Conservation (phyloP, 2,329 filamentous ascomycete species). For the Diaporthe aspalathi region DNA sequence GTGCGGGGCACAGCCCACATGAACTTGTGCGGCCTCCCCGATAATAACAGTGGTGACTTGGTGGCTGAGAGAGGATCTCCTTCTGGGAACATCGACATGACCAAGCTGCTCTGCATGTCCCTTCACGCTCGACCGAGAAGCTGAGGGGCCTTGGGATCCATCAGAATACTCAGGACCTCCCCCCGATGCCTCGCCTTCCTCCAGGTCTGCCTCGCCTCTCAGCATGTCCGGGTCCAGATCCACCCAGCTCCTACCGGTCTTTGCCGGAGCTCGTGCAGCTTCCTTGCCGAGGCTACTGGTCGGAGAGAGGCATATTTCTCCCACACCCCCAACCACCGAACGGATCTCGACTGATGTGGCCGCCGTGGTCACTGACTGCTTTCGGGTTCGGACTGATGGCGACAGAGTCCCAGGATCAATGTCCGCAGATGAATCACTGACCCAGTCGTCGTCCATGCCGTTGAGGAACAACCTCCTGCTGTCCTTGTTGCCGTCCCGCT, state of each 20-base stretch:
- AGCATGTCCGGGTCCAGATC: conserved; percentile 42
- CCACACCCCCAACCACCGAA: conserved; percentile 33
- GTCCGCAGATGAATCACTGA: conserved; percentile 48
- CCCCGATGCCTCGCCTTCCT: background rate
- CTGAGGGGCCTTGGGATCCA: background rate
- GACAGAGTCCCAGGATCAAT: conserved; percentile 42
- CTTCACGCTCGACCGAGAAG: background rate
- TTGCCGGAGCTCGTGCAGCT: conserved; percentile 32
- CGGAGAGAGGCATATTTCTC: conserved; percentile 46
- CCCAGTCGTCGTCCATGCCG: conserved; percentile 41
- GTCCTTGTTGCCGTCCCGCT: conserved; percentile 10
- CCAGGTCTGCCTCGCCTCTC: background rate
- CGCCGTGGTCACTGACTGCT: conserved; percentile 51
- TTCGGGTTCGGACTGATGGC: conserved; percentile 49
- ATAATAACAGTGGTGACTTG: conserved; percentile 26
- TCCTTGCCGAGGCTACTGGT: conserved; percentile 40
- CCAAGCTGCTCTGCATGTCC: background rate
- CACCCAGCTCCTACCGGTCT: conserved; percentile 43
- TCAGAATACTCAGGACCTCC: conserved; percentile 12
- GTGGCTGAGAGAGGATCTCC: conserved; percentile 39
- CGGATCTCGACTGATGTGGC: conserved; percentile 51
- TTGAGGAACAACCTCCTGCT: conserved; percentile 31
- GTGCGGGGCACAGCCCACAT: conserved; percentile 10
- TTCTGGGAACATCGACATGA: conserved; percentile 32
- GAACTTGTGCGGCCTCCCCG: conserved; percentile 24